Base-by-base conservation (phyloP, 345 rosid genomes). In the Rhodamnia rubescens region DNA sequence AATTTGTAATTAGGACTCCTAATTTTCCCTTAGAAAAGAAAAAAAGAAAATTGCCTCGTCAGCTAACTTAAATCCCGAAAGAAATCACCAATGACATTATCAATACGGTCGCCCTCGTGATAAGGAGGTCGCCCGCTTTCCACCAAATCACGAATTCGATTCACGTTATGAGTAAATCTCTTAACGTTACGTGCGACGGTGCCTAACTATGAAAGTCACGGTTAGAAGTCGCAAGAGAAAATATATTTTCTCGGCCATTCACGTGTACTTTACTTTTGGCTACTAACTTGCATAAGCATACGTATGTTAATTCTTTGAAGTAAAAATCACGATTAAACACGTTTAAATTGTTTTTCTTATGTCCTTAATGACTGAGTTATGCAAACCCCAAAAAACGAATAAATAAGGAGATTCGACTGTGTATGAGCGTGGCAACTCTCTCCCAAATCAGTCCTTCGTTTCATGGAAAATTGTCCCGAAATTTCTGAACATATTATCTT, bases 141-240 rank as follows among this genome's bases (percentile, higher is more conserved):
- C 1, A 8, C 11, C 7, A 18, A 20, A 18, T 32, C 78, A 36
- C 14, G 0, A 18, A 2, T 36, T 69, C 13, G 3, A 18, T 69
- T 69, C 47, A 4, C 21, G 10, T 2, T 2, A 1, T 32, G 7
- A 8, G 20, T 36, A 9, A 32, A 36, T 3, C 1, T 2, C 1
- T 5, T 4, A 7, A 53, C 21, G 8, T 8, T 16, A 2, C 21
- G 20, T 16, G 55, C 7, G 7, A 16, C 55, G 0, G 4, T 18
- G 26, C 13, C 26, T 2, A 2, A 5, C 5, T 0, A 0, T 4
- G 44, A 64, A 64, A 32, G 75, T 15, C 42, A 8, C 42, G 42
- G 11, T 21, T 18, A 64, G 22, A 29, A 64, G 75, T 32, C 42
- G 3, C 22, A 7, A 29, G 75, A 42, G 15, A 64, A 29, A 64